Percentiles rank a stretch among this genome's conserved stretches.
These are phyloP conservation scores for Pseudogymnoascus sp. DNA, from an alignment of 2,329 filamentous ascomycete genomes.

Conservation along the genomic window DNA sequence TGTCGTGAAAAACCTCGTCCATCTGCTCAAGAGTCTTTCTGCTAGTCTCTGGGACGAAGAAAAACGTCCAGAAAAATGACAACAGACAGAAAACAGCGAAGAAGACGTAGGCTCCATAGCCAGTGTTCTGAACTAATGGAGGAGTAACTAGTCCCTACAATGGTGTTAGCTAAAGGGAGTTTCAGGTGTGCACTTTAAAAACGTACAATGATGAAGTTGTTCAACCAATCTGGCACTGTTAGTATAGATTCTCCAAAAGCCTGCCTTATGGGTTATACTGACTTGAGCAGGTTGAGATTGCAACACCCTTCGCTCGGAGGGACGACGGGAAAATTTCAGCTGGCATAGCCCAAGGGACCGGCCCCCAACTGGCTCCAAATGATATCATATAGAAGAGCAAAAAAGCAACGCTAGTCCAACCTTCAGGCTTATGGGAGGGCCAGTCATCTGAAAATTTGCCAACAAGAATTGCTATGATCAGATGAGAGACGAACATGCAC, in stretches of 20 bases:
- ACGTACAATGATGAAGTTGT: constrained; percentile 38
- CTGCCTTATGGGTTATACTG: not conserved
- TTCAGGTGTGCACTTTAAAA: not conserved
- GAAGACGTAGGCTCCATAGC: constrained; percentile 51
- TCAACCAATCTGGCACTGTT: constrained; percentile 44
- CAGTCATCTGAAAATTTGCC: constrained; percentile 45
- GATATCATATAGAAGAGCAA: constrained; percentile 54
- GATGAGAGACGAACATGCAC: constrained; percentile 39
- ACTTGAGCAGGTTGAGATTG: constrained; percentile 52
- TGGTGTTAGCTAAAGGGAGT: not conserved
- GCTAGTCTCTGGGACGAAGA: constrained; percentile 51
- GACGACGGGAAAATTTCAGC: constrained; percentile 56
- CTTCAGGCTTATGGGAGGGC: constrained; percentile 42
- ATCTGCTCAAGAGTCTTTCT: constrained; percentile 48
- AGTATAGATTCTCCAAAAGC: not conserved
- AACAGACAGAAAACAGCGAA: constrained; percentile 46
- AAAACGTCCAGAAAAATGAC: constrained; percentile 43
- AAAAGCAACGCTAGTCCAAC: constrained; percentile 48
- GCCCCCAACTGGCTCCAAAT: constrained; percentile 37
- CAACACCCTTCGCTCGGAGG: constrained; percentile 57
- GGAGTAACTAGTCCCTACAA: constrained; percentile 51
- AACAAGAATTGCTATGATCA: constrained; percentile 47
- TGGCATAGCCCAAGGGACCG: constrained; percentile 33
- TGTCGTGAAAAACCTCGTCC: constrained; percentile 32
- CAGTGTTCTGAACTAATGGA: constrained; percentile 51